Evolutionary conservation across 192 early-diverging fungal species (phyloP).

Genomic region (Linnemannia zychae): DNA sequence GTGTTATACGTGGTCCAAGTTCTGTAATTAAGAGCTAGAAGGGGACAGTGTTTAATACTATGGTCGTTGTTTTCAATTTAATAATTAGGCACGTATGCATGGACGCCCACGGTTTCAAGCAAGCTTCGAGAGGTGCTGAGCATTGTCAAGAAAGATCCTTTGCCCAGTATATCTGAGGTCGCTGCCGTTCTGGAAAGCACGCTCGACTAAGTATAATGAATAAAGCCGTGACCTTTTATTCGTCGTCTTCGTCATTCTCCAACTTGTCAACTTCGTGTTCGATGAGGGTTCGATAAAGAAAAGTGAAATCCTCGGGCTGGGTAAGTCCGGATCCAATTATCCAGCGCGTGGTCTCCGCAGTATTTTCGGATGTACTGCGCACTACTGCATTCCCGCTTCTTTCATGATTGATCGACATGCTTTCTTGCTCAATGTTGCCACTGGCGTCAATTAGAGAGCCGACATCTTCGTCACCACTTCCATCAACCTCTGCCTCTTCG

Average conservation of each 20-base stretch:
- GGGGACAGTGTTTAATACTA: too few relatives aligned
- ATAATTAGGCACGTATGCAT: slow-evolving; percentile 20
- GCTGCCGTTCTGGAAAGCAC: slow-evolving; percentile 23
- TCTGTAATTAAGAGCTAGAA: too few relatives aligned
- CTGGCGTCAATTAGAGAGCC: neutral
- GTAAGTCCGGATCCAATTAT: slow-evolving; percentile 44
- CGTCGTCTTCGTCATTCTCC: neutral
- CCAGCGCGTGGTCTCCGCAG: slow-evolving; percentile 19
- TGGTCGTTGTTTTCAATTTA: neutral
- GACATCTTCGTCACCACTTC: too few relatives aligned
- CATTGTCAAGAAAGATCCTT: slow-evolving; percentile 54
- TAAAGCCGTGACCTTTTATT: neutral
- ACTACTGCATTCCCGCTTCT: neutral
- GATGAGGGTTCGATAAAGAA: slow-evolving; percentile 26
- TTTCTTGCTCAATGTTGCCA: neutral
- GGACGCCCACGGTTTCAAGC: slow-evolving; percentile 1
- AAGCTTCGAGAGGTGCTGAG: slow-evolving; percentile 28
- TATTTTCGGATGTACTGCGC: neutral
- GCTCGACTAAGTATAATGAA: neutral
- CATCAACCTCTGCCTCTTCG: neutral
- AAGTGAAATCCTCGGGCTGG: slow-evolving; percentile 33
- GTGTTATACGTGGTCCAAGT: too few relatives aligned
- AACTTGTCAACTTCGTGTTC: slow-evolving; percentile 12
- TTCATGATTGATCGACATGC: neutral
- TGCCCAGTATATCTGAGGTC: slow-evolving; percentile 64